Conservation (phyloP, 306 rosid genomes). For the Castanea crenata region DNA sequence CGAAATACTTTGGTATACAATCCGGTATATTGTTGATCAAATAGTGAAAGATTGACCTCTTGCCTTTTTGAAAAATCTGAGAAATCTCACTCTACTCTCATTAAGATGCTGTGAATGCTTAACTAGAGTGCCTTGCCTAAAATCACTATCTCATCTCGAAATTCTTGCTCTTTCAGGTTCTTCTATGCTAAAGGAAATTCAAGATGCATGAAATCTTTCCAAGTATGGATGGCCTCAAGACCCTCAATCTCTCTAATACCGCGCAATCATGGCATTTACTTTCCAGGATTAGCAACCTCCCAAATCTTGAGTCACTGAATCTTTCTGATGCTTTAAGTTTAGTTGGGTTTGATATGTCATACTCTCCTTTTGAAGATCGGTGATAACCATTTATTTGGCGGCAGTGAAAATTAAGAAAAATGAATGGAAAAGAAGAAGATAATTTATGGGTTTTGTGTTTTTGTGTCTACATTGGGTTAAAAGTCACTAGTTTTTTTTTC, state of each 20-base stretch:
- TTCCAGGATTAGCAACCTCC: conserved; percentile 2
- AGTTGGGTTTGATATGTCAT: no score
- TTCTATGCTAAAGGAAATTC: conserved; percentile 7
- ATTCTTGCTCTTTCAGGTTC: conserved; percentile 31
- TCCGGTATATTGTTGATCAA: no score
- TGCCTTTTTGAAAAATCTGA: conserved; percentile 19
- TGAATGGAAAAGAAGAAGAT: no score
- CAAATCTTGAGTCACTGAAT: conserved; percentile 23
- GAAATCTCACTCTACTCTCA: conserved; percentile 9
- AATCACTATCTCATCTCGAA: conserved; percentile 14
- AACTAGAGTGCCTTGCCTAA: conserved; percentile 5
- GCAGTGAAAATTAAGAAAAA: no score
- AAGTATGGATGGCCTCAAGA: conserved; percentile 4
- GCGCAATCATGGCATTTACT: conserved; percentile 3
- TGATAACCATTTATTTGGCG: no score
- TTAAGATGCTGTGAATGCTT: conserved; percentile 13
- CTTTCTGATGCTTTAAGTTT: conserved; percentile 15
- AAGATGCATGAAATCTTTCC: background rate
- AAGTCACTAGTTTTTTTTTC: no score
- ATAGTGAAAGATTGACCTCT: background rate
- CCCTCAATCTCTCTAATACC: conserved; percentile 29
- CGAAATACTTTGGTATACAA: no score
- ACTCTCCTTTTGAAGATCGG: no score
- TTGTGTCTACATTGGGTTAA: no score
- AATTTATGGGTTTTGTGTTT: no score